Evolutionary conservation across 768 basidiomycete genomes (phyloP).

Genomic region (Pulveroboletus sp.): DNA sequence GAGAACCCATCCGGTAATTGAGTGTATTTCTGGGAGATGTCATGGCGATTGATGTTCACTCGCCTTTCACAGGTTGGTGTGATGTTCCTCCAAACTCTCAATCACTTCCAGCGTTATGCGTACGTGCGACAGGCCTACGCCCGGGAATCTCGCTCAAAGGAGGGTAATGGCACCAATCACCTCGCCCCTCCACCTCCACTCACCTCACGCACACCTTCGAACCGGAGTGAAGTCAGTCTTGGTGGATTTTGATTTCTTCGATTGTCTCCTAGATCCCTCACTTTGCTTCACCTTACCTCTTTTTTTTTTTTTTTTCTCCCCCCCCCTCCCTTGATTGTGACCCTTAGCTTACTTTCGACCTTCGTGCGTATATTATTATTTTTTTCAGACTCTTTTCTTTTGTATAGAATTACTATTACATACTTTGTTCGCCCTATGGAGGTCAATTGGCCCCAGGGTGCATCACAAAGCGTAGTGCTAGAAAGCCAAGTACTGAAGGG

Average conservation of each 20-base stretch:
- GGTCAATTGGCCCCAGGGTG: background rate
- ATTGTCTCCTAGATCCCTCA: too few species aligned
- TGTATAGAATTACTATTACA: too few species aligned
- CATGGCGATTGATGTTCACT: background rate
- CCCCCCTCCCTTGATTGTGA: background rate
- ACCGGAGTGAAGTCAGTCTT: conserved; percentile 43
- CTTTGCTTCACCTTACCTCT: too few species aligned
- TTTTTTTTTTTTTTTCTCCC: background rate
- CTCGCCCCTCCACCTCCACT: conserved; percentile 31
- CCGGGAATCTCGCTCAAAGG: conserved; percentile 43
- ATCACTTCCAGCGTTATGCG: conserved; percentile 86
- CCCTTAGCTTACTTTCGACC: conserved; percentile 27
- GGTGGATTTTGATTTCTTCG: conserved; percentile 24
- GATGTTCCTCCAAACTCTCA: conserved; percentile 70
- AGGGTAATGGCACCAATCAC: conserved; percentile 24
- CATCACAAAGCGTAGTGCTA: background rate
- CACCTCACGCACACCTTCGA: conserved; percentile 34
- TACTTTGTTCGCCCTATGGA: background rate
- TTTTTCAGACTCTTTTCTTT: background rate
- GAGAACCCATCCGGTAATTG: conserved; percentile 66
- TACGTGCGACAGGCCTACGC: conserved; percentile 80
- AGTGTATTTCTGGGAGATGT: conserved; percentile 5
- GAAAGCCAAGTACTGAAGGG: background rate
- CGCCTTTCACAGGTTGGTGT: conserved; percentile 59
- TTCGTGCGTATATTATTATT: conserved; percentile 24